Percentiles rank a stretch among this genome's conserved stretches.
These are phyloP conservation scores for Apiospora koreana DNA, from an alignment of 2,329 filamentous ascomycete genomes.

Conservation along the genomic window DNA sequence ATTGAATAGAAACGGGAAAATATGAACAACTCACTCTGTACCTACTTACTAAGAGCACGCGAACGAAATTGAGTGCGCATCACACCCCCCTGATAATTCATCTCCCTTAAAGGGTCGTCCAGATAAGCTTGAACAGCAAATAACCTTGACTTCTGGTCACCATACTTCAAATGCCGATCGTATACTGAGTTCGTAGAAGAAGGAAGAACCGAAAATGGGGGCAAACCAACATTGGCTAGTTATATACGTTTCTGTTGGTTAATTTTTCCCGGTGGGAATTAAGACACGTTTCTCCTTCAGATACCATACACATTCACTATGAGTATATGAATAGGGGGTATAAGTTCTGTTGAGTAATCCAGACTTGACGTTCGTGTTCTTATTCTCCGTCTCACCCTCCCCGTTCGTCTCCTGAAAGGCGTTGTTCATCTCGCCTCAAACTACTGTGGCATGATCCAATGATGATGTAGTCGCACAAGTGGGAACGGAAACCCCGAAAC, in stretches of 20 bases:
- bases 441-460: constrained; percentile 6
- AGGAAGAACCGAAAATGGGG: too few relatives aligned
- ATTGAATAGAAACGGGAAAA: neutral
- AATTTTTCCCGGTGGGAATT: too few relatives aligned
- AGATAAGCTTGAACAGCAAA: too few relatives aligned
- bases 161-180: too few relatives aligned
- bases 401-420: neutral
- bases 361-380: neutral
- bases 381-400: neutral
- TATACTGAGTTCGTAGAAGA: too few relatives aligned
- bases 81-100: neutral
- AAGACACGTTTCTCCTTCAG: neutral
- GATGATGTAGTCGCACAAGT: neutral
- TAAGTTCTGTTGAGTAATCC: neutral
- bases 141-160: too few relatives aligned
- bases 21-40: neutral
- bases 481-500: neutral
- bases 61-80: neutral
- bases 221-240: too few relatives aligned
- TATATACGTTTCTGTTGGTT: too few relatives aligned
- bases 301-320: neutral
- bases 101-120: too few relatives aligned
- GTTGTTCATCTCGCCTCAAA: neutral
- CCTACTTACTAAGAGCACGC: neutral
- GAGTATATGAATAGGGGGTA: neutral